phyloP scores from a whole-genome alignment of 306 rosid genomes.

The Amphicarpaea edgeworthii region DNA sequence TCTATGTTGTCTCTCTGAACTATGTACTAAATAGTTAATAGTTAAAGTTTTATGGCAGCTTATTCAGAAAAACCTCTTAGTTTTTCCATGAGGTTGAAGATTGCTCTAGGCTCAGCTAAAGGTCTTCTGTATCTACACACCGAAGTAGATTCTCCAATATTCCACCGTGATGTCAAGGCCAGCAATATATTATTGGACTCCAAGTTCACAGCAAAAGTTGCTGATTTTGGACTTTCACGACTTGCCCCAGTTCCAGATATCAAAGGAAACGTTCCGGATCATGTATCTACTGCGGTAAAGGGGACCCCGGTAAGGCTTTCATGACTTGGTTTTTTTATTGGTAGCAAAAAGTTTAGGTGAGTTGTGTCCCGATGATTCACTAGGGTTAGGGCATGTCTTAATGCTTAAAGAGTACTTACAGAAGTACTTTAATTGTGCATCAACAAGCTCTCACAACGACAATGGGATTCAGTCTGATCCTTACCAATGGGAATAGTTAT shows the following conservation, averaged over 20 bases:
- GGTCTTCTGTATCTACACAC: conserved; percentile 92
- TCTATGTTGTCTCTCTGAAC: conserved; percentile 29
- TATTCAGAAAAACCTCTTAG: conserved; percentile 62
- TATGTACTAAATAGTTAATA: too few species aligned
- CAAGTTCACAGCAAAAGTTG: conserved; percentile 74
- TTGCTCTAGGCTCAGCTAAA: conserved; percentile 81
- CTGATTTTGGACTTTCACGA: conserved; percentile 97
- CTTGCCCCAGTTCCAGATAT: conserved; percentile 88
- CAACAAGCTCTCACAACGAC: too few species aligned
- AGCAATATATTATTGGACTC: conserved; percentile 87
- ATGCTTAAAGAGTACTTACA: too few species aligned
- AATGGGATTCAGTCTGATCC: too few species aligned
- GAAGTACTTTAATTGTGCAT: too few species aligned
- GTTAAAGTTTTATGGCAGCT: conserved; percentile 57
- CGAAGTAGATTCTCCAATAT: conserved; percentile 96
- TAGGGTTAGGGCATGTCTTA: too few species aligned
- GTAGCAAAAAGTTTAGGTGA: too few species aligned
- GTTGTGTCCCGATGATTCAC: too few species aligned
- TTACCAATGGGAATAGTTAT: too few species aligned
- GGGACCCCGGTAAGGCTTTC: conserved; percentile 88
- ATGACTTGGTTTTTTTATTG: not conserved
- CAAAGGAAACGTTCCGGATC: conserved; percentile 72
- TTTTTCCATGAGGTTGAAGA: conserved; percentile 72
- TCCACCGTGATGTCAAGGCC: conserved; percentile 93
- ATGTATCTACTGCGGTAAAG: conserved; percentile 84